Base-by-base conservation (phyloP, 805 yeast species). In the Metahyphopichia silvanorum region DNA sequence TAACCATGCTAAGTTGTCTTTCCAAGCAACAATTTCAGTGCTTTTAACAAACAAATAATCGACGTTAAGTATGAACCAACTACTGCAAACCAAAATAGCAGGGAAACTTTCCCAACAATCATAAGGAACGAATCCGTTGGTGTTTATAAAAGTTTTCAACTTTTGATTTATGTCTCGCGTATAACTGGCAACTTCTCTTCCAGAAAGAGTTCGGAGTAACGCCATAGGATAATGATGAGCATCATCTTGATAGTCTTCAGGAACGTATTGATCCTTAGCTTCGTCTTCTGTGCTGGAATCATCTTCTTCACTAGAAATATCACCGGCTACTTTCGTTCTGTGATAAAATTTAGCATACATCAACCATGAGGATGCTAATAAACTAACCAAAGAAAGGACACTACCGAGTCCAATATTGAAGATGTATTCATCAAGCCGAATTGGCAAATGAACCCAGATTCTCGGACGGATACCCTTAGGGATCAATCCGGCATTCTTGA, bases 1-100 rank as follows among this genome's bases (percentile, higher is more conserved):
- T 26, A 69, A 53, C 82, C 85, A 77, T 1, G 86, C 80, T 18
- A 68, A 38, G 9, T 79, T 40, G 52, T 81, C 86, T 42, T 71
- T 69, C 10, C 54, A 43, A 5, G 68, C 61, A 25, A 66, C 53
- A 31, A 71, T 58, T 16, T 60, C 71, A 7, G 55, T 46, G 12
- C 67, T 75, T 18, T 27, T 27, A 6, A 69, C 57, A 22, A 73
- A 55, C 24, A 47, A 44, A 39, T 69, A 69, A 22, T 54, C 71
- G 5, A 71, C 6, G 51, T 79, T 79, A 22, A 81, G 51, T 1
- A 71, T 29, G 5, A 72, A 55, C 79, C 80, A 77, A n/a, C 73
- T 55, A 10, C 51, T 43, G 3, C 66, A 61, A 21, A 74, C 37
- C 7, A 77, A 48, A 4, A 71, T 41, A 0, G 72, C 63, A 1